Percentiles rank a stretch among this genome's conserved stretches.
phyloP scores from a whole-genome alignment of 345 rosid genomes.

The Linum usitatissimum region DNA sequence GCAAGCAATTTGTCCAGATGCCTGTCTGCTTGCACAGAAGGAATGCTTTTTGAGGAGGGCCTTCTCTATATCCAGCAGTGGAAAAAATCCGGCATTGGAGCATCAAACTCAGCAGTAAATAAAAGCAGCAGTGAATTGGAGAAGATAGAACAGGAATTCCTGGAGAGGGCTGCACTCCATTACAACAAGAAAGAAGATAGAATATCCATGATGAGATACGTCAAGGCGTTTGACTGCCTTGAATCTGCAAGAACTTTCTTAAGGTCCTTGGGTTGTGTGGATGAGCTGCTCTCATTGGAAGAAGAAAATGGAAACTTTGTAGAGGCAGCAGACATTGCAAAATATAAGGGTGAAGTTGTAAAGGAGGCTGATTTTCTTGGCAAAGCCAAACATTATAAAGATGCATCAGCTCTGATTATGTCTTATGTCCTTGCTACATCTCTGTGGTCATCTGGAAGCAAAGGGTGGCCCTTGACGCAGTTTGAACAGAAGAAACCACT shows the following conservation, averaged over 20 bases:
- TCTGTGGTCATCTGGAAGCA: slow-evolving; percentile 31
- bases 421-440: slow-evolving; percentile 28
- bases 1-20: slow-evolving; percentile 27
- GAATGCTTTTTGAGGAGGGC: slow-evolving; percentile 34
- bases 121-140: slow-evolving; percentile 12
- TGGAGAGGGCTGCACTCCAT: slow-evolving; percentile 33
- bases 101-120: slow-evolving; percentile 1
- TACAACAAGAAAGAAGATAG: slow-evolving; percentile 18
- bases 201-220: slow-evolving; percentile 21
- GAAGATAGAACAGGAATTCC: slow-evolving; percentile 24
- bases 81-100: slow-evolving; percentile 20
- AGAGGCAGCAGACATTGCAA: slow-evolving; percentile 22
- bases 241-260: slow-evolving; percentile 13
- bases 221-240: slow-evolving; percentile 11
- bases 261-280: slow-evolving; percentile 8
- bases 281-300: slow-evolving; percentile 22
- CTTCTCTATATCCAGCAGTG: slow-evolving; percentile 26
- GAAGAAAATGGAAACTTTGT: slow-evolving; percentile 15
- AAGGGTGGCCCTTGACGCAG: slow-evolving; percentile 42
- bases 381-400: slow-evolving; percentile 22
- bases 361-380: slow-evolving; percentile 28
- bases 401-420: slow-evolving; percentile 25
- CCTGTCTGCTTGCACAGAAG: slow-evolving; percentile 22
- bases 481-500: slow-evolving; percentile 24
- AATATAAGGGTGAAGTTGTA: slow-evolving; percentile 27